These are phyloP conservation scores for Phytophthora citricola DNA, from an alignment of 352 stramenopile species.

Conservation along the genomic window DNA sequence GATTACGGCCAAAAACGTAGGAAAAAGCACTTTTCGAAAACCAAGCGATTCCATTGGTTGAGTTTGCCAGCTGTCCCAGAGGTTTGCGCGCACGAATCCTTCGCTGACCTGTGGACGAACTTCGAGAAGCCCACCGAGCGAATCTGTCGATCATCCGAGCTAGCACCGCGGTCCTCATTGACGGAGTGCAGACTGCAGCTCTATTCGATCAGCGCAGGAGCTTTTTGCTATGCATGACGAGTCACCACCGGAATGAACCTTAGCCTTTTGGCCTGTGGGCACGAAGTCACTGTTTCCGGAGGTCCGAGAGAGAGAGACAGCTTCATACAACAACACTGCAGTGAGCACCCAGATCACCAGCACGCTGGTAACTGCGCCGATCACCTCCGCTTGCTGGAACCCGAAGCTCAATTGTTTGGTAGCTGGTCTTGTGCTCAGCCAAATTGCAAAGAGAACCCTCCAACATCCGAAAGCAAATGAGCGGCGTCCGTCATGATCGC, in stretches of 20 bases:
- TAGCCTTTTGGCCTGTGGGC: too few relatives aligned
- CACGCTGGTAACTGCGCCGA: conserved; percentile 94
- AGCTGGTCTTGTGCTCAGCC: conserved; percentile 57
- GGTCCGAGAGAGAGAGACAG: conserved; percentile 43
- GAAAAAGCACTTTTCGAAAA: conserved; percentile 21
- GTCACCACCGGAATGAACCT: too few relatives aligned
- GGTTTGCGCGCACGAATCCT: conserved; percentile 9
- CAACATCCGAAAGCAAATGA: conserved; percentile 67
- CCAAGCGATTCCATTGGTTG: conserved; percentile 1
- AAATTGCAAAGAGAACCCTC: conserved; percentile 70
- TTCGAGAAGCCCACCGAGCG: too few relatives aligned
- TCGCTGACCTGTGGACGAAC: conserved; percentile 3
- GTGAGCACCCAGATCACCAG: conserved; percentile 93
- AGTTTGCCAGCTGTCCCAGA: background rate
- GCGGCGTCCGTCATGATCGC: conserved; percentile 91
- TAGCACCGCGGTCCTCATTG: too few relatives aligned
- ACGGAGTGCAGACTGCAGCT: too few relatives aligned
- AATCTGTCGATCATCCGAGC: too few relatives aligned
- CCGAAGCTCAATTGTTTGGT: conserved; percentile 89
- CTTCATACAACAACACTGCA: conserved; percentile 93
- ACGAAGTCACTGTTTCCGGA: too few relatives aligned
- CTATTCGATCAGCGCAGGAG: too few relatives aligned
- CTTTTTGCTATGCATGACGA: too few relatives aligned
- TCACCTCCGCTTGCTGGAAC: conserved; percentile 92
- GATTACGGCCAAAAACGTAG: conserved; percentile 19